Evolutionary conservation across 2,329 filamentous ascomycete genomes (phyloP).

Genomic region (Arthrobotrys iridis): DNA sequence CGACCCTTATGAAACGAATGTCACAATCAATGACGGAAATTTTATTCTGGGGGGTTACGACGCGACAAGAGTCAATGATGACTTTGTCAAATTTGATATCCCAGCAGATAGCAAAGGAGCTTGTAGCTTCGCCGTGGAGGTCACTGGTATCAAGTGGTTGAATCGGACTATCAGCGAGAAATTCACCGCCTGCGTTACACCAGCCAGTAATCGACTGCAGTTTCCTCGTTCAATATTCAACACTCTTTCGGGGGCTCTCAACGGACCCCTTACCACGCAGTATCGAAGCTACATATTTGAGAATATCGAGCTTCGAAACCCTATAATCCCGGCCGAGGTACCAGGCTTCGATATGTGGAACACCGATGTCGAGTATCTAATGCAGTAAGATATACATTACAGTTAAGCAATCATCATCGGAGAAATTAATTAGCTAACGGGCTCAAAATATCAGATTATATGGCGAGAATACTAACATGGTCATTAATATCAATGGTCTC

Average conservation of each 20-base stretch:
- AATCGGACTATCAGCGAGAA: not conserved
- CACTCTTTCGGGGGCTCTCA: not conserved
- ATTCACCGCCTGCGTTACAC: not conserved
- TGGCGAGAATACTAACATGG: not conserved
- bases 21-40: not conserved
- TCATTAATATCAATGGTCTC: not conserved
- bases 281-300: not conserved
- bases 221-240: not conserved
- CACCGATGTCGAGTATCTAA: not conserved
- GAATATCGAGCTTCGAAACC: not conserved
- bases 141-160: not conserved
- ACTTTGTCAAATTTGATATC: not conserved
- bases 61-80: not conserved
- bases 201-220: not conserved
- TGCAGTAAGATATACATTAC: too few species aligned
- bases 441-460: not conserved
- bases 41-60: not conserved
- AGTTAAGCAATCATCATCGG: too few species aligned
- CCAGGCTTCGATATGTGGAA: not conserved
- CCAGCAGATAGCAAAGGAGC: not conserved
- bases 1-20: not conserved
- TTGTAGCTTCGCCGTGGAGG: not conserved
- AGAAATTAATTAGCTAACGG: not conserved
- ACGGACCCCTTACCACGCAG: not conserved
- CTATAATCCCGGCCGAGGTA: not conserved